These are phyloP conservation scores for Sutorius eximius DNA, from an alignment of 1,284 basidiomycete genomes.

Conservation along the genomic window DNA sequence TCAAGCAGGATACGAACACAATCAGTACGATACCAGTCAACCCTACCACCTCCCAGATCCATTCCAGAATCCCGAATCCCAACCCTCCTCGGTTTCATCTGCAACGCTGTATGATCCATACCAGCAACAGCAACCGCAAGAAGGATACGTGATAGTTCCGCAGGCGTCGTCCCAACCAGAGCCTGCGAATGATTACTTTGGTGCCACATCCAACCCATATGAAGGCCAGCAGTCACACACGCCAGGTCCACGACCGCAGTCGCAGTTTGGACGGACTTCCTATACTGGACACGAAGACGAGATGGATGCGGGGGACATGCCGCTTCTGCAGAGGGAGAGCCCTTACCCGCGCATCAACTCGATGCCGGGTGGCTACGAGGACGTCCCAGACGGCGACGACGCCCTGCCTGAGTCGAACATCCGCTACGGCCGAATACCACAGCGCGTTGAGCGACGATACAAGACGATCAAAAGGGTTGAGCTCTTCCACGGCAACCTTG, in stretches of 20 bases:
- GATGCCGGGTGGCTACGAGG: slow-evolving; percentile 47
- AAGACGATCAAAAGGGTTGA: slow-evolving; percentile 90
- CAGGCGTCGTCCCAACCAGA: slow-evolving; percentile 20
- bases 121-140: slow-evolving; percentile 33
- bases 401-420: slow-evolving; percentile 54
- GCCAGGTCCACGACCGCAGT: slow-evolving; percentile 24
- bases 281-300: slow-evolving; percentile 42
- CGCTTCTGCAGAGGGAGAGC: slow-evolving; percentile 53
- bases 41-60: slow-evolving; percentile 26
- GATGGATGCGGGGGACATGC: slow-evolving; percentile 57
- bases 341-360: slow-evolving; percentile 27
- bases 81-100: slow-evolving; percentile 20
- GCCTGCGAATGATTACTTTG: slow-evolving; percentile 31
- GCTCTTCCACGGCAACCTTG: slow-evolving; percentile 90
- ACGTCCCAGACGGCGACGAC: slow-evolving; percentile 39
- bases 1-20: slow-evolving; percentile 20
- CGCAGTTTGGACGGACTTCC: slow-evolving; percentile 35
- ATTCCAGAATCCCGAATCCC: slow-evolving; percentile 20
- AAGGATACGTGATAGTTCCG: slow-evolving; percentile 18
- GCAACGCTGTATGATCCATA: slow-evolving; percentile 30
- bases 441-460: slow-evolving; percentile 81
- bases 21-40: slow-evolving; percentile 31
- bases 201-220: slow-evolving; percentile 23
- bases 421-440: slow-evolving; percentile 83
- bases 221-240: slow-evolving; percentile 21